These are phyloP conservation scores for Talaromyces atroroseus DNA, from an alignment of 2,329 filamentous ascomycete species.

Conservation along the genomic window DNA sequence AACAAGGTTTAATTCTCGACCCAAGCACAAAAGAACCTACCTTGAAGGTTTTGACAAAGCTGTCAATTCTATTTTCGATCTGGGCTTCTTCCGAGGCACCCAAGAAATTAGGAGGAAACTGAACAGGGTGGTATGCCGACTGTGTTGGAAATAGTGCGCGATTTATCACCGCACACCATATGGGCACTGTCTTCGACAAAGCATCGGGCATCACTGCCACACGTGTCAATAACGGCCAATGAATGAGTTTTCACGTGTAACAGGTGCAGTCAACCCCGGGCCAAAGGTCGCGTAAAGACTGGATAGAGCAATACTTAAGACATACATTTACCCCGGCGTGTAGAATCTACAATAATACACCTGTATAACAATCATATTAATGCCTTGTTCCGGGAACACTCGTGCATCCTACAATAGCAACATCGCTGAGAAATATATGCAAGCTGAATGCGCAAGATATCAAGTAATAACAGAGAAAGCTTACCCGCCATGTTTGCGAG, in stretches of 20 bases:
- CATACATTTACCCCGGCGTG: slow-evolving; percentile 77
- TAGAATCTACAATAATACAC: slow-evolving; percentile 83
- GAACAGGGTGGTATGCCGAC: slow-evolving; percentile 49
- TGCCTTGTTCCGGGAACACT: neutral
- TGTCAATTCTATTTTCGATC: slow-evolving; percentile 60
- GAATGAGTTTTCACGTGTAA: slow-evolving; percentile 17
- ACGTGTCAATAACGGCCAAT: neutral
- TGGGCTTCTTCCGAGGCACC: slow-evolving; percentile 72
- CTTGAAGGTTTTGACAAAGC: slow-evolving; percentile 48
- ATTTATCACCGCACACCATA: slow-evolving; percentile 90
- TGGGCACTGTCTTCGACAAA: slow-evolving; percentile 84
- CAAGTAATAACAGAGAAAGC: slow-evolving; percentile 16
- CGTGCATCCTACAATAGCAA: neutral
- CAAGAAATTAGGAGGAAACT: slow-evolving; percentile 67
- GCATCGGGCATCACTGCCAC: slow-evolving; percentile 78
- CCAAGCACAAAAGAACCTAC: slow-evolving; percentile 20
- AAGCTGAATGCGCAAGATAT: neutral
- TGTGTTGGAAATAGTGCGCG: slow-evolving; percentile 63
- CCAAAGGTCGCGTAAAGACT: neutral
- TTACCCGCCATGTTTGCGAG: slow-evolving; percentile 63
- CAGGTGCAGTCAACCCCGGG: neutral
- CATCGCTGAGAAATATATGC: neutral
- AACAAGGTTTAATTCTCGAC: neutral
- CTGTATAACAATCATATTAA: slow-evolving; percentile 20
- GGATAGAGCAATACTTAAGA: slow-evolving; percentile 12